Base-by-base conservation (phyloP, 148 eudicot species). In the Rhododendron ferrugineum region DNA sequence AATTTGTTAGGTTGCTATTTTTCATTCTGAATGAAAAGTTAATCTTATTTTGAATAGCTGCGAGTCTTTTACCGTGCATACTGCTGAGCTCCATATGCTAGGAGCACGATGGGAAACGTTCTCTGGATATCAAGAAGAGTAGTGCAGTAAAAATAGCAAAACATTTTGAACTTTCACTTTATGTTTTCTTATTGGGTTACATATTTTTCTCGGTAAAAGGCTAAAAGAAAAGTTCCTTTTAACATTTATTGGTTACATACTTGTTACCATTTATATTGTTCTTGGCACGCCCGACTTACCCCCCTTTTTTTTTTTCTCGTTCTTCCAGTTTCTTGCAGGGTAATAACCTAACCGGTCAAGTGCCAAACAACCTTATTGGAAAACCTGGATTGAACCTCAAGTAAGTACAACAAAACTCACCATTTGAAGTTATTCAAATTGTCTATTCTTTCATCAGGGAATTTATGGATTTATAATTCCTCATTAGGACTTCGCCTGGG, bases 351-450 rank as follows among this genome's bases (percentile, higher is more conserved):
- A 89, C 86, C 3, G 99, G 99, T 74, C 87, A 90, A 77, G 84
- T 97, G 84, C 98, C 99, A n/a, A 87, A 83, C 14, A 89, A 87
- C 88, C 93, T 97, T 89, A 92, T 97, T 40, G 26, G 80, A 47
- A 93, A 92, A 90, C 90, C 95, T 23, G 98, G 93, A 56, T 88
- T 94, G 44, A 87, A 89, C 79, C 90, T 94, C n/a, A 94, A 94
- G 99, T 97, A 89, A 91, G 91, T 81, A 13, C 40, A 37, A n/a
- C 75, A 28, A 10, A 28, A 42, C 36, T 58, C 68, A 78, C 83
- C 18, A 37, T 64, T 26, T 82, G 46, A 34, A 84, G 11, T 82
- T 36, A 11, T 83, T 22, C 52, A 23, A 68, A 10, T 82, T 77
- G 16, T 72, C 74, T 30, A 30, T 64, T 78, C 49, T 37, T 11